These are phyloP conservation scores for Raffaelea albimanens DNA, from an alignment of 2,329 filamentous ascomycete species.

Conservation along the genomic window DNA sequence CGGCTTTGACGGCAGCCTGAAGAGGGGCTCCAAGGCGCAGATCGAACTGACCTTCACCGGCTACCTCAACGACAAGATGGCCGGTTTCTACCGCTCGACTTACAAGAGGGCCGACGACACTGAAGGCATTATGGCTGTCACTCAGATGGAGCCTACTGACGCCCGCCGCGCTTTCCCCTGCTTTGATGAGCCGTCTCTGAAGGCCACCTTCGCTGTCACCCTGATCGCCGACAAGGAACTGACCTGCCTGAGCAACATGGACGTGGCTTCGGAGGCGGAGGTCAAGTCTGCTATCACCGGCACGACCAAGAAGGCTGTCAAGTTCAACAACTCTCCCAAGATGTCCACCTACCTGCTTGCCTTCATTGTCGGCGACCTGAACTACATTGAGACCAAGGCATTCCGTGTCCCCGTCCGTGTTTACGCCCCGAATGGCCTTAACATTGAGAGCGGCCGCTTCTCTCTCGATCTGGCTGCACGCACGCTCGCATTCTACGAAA, in stretches of 20 bases:
- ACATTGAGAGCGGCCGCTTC: slow-evolving; percentile 87
- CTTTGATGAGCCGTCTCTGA: slow-evolving; percentile 91
- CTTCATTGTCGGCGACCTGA: slow-evolving; percentile 88
- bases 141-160: slow-evolving; percentile 95
- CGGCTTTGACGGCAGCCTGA: slow-evolving; percentile 62
- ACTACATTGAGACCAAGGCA: slow-evolving; percentile 82
- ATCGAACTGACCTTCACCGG: slow-evolving; percentile 70
- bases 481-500: slow-evolving; percentile 90
- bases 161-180: slow-evolving; percentile 88
- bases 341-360: slow-evolving; percentile 97
- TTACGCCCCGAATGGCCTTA: slow-evolving; percentile 82
- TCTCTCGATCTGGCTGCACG: slow-evolving; percentile 81
- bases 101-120: slow-evolving; percentile 77
- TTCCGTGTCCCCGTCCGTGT: slow-evolving; percentile 90
- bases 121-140: slow-evolving; percentile 75
- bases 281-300: slow-evolving; percentile 54
- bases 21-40: slow-evolving; percentile 68
- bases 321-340: slow-evolving; percentile 81
- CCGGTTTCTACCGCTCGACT: slow-evolving; percentile 81
- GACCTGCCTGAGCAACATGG: slow-evolving; percentile 96
- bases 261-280: slow-evolving; percentile 71
- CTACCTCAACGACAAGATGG: slow-evolving; percentile 79
- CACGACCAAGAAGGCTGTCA: slow-evolving; percentile 71
- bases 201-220: slow-evolving; percentile 86
- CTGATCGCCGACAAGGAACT: slow-evolving; percentile 82